Conservation (phyloP, 768 basidiomycete species). For the Macrolepiota dolichaula region DNA sequence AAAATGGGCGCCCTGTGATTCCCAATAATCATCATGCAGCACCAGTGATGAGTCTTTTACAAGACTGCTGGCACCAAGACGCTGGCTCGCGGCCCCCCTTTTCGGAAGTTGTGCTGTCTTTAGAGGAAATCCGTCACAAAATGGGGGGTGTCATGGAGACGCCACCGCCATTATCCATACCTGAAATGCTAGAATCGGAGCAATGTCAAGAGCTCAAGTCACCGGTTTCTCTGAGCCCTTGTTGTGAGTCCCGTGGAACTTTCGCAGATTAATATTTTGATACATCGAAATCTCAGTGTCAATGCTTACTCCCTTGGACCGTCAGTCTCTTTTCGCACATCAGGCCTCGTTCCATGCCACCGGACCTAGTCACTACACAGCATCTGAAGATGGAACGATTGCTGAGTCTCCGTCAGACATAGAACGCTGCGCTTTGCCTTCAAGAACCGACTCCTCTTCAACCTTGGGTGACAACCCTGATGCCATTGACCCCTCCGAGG, state of each 20-base stretch:
- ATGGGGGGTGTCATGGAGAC: conserved; percentile 13
- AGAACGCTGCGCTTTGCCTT: conserved; percentile 25
- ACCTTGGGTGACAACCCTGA: conserved; percentile 20
- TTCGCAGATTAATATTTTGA: not conserved
- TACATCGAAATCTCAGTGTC: not conserved
- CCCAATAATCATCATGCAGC: conserved; percentile 38
- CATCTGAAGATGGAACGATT: not conserved
- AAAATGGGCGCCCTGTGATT: conserved; percentile 48
- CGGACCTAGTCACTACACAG: not conserved
- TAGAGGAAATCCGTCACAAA: conserved; percentile 44
- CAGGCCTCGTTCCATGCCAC: not conserved
- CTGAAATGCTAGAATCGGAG: conserved; percentile 3
- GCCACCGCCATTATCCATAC: not conserved
- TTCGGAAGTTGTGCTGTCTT: conserved; percentile 40
- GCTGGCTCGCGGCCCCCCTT: conserved; percentile 54
- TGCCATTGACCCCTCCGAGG: not conserved
- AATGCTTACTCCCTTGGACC: not conserved
- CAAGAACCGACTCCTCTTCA: conserved; percentile 24
- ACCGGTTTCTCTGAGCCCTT: conserved; percentile 2
- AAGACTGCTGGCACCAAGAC: conserved; percentile 53
- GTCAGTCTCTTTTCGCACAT: not conserved
- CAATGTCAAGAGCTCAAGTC: not conserved
- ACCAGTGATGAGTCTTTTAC: conserved; percentile 45
- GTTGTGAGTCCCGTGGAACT: not conserved
- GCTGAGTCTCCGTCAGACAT: not conserved